Base-by-base conservation (phyloP, 352 stramenopile genomes). In the Phytophthora cactorum region DNA sequence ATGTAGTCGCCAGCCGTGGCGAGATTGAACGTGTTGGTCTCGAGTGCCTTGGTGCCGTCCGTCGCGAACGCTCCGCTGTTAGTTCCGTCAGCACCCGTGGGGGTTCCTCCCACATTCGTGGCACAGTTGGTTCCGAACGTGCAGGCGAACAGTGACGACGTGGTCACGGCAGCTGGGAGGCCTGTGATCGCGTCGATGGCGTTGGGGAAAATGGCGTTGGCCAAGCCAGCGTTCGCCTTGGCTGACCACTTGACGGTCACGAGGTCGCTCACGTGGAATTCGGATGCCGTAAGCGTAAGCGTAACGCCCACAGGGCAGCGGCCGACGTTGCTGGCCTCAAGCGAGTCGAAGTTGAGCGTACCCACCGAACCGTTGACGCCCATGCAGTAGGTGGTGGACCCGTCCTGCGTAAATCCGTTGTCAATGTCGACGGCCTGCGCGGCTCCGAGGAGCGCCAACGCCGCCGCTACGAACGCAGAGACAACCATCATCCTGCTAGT, bases 381-480 rank as follows among this genome's bases (percentile, higher is more conserved):
- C 74, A 91, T 78, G 67, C 86, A 94, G 67, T 94, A 94, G 7
- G 86, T 94, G 25, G 81, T 89, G 4, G 64, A 31, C 36, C 86
- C 84, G 52, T 94, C 82, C 43, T 81, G 66, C 27, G 70, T 77
- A 56, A 89, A 94, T 12, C 82, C 84, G 49, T 74, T 75, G 63
- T 93, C 86, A 22, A 93, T 85, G 63, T 87, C 59, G 38, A 45
- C 46, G 34, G 68, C 60, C n/a, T 52, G 52, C 10, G 45, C 43
- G 1, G 58, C 58, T 47, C 52, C 59, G 12, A 72, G 44, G 10
- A 79, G 54, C 46, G 61, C 52, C 6, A 60, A 29, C 10, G 51
- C 44, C 38, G 58, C 55, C 17, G 60, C 52, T 34, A 46, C 38
- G 27, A 75, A 55, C 5, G 49, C 45, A 4, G 57, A 43, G 9